These are phyloP conservation scores for Cryphonectria parasitica DNA, from an alignment of 2,329 filamentous ascomycete species.

Conservation along the genomic window DNA sequence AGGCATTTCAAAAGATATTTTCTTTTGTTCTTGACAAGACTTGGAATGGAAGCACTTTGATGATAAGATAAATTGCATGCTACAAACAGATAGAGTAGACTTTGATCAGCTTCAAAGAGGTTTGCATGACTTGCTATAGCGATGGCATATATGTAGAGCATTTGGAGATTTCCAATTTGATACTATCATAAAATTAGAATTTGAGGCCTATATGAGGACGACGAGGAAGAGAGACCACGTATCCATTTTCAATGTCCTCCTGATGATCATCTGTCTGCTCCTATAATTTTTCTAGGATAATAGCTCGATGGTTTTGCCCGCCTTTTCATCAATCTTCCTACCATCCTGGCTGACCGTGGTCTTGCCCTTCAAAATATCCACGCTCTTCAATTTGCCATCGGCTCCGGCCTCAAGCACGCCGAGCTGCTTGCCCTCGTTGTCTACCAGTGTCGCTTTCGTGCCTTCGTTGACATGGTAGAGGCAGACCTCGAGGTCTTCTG, in stretches of 20 bases:
- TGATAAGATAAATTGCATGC: neutral
- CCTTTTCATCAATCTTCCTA: conserved; percentile 21
- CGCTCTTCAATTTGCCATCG: conserved; percentile 46
- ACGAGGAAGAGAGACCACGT: neutral
- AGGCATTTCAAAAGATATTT: neutral
- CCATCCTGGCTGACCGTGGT: conserved; percentile 31
- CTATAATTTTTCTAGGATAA: conserved; percentile 8
- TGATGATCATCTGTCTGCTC: neutral
- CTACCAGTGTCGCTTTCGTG: conserved; percentile 47
- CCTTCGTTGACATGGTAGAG: conserved; percentile 49
- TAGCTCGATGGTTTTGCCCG: conserved; percentile 15
- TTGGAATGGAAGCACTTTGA: neutral
- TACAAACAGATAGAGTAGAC: conserved; percentile 5
- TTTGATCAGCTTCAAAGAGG: neutral
- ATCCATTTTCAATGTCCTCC: neutral
- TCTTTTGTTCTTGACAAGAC: neutral
- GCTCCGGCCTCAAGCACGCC: conserved; percentile 45
- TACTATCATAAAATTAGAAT: too few species aligned
- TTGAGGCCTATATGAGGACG: neutral
- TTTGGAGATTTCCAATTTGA: conserved; percentile 3
- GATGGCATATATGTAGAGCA: conserved; percentile 1
- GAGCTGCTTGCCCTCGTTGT: conserved; percentile 46
- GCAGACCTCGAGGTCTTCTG: conserved; percentile 50
- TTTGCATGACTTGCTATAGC: neutral
- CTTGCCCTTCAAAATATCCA: conserved; percentile 44